phyloP scores from a whole-genome alignment of 2,329 filamentous ascomycete species.

The Cytospora leucostoma region DNA sequence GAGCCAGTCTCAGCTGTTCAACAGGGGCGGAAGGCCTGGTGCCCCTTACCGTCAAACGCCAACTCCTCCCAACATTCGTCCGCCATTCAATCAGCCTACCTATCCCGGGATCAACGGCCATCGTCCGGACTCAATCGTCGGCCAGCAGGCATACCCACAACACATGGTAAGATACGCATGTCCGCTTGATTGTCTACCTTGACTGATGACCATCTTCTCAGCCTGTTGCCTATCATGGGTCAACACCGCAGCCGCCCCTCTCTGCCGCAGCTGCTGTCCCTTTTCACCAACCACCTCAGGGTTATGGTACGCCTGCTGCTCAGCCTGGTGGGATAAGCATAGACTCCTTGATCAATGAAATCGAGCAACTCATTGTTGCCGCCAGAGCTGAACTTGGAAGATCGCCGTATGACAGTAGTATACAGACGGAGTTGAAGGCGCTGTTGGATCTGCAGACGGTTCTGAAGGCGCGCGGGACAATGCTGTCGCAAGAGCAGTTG shows the following conservation, averaged over 20 bases:
- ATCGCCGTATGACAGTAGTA: constrained; percentile 73
- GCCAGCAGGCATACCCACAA: constrained; percentile 31
- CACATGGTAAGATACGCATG: constrained; percentile 27
- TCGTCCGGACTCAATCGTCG: constrained; percentile 21
- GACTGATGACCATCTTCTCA: constrained; percentile 29
- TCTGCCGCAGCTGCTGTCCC: constrained; percentile 40
- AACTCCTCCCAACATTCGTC: constrained; percentile 64
- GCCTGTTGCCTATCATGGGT: constrained; percentile 30
- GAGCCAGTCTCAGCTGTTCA: constrained; percentile 56
- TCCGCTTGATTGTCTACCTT: constrained; percentile 3
- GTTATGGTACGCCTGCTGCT: constrained; percentile 42
- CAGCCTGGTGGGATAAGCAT: constrained; percentile 58
- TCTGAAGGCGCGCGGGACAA: constrained; percentile 65
- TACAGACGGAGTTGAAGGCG: constrained; percentile 79
- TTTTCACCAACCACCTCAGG: constrained; percentile 45
- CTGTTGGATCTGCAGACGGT: constrained; percentile 82
- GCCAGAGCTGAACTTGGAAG: constrained; percentile 74
- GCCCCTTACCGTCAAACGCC: constrained; percentile 69
- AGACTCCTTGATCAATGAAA: constrained; percentile 79
- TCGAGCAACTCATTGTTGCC: constrained; percentile 73
- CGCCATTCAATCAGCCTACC: constrained; percentile 40
- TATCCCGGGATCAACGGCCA: constrained; percentile 41
- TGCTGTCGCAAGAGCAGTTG: constrained; percentile 78
- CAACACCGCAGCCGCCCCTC: constrained; percentile 41
- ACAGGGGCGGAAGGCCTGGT: constrained; percentile 49